phyloP scores from a whole-genome alignment of 1,284 basidiomycete genomes.

The Coriolopsis trogii region DNA sequence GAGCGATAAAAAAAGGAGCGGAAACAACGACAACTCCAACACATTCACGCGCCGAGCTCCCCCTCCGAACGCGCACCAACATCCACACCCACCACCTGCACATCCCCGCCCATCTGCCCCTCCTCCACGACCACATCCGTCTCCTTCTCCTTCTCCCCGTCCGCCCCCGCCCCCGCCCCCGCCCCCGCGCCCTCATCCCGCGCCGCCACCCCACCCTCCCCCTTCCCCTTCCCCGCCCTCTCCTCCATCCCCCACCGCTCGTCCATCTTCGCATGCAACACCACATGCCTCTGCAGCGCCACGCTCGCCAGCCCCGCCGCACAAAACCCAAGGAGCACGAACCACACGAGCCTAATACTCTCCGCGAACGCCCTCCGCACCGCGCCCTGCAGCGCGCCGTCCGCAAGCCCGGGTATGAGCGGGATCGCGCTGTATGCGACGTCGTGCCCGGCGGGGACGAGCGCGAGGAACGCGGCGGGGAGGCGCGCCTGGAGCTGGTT shows the following conservation, averaged over 20 bases:
- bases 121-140: not conserved
- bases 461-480: conserved; percentile 23
- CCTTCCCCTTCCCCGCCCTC: not conserved
- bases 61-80: too few species aligned
- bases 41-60: too few species aligned
- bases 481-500: conserved; percentile 26
- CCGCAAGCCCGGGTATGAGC: conserved; percentile 22
- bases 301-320: conserved; percentile 12
- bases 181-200: not conserved
- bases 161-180: not conserved
- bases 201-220: not conserved
- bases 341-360: conserved; percentile 29
- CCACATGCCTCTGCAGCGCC: conserved; percentile 34
- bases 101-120: not conserved
- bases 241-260: conserved; percentile 25
- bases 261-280: conserved; percentile 36
- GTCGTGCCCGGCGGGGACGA: conserved; percentile 26
- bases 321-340: conserved; percentile 32
- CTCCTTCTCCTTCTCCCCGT: conserved; percentile 17
- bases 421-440: conserved; percentile 36
- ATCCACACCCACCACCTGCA: not conserved
- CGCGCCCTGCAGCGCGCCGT: conserved; percentile 21
- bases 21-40: not conserved
- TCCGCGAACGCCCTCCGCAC: conserved; percentile 36
- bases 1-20: too few species aligned